These are phyloP conservation scores for Odonthalia washingtoniensis DNA, from an alignment of 31 red algal species.

Conservation along the genomic window DNA sequence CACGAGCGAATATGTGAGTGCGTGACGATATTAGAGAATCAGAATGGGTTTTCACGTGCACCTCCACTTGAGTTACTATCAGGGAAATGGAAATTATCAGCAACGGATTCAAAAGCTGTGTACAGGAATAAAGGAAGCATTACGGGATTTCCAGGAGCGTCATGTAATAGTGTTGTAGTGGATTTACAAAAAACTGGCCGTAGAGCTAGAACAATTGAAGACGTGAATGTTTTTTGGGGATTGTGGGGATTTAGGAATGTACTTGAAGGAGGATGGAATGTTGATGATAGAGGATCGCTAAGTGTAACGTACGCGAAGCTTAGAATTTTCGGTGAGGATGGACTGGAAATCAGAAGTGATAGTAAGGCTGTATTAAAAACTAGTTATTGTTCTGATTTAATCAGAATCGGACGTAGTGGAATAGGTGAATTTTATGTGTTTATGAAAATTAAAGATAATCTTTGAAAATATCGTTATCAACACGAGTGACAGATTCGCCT, in stretches of 20 bases:
- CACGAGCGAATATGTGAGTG: no score
- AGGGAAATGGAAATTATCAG: conserved; percentile 49
- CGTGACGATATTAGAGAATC: no score
- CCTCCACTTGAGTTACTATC: no score
- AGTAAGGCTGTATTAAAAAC: conserved; percentile 62
- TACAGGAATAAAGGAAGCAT: conserved; percentile 67
- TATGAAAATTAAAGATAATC: conserved; percentile 44
- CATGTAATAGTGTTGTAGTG: conserved; percentile 54
- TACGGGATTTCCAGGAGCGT: conserved; percentile 65
- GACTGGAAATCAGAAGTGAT: conserved; percentile 58
- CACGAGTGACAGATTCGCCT: conserved; percentile 63
- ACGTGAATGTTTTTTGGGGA: conserved; percentile 50
- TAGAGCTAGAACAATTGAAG: conserved; percentile 60
- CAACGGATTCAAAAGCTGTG: conserved; percentile 63
- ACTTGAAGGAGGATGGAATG: conserved; percentile 55
- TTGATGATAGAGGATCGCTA: conserved; percentile 48
- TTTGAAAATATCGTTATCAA: conserved; percentile 53
- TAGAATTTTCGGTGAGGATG: conserved; percentile 55
- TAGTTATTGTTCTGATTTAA: conserved; percentile 54
- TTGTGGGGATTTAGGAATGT: conserved; percentile 59
- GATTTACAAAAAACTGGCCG: conserved; percentile 47
- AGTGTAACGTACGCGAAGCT: conserved; percentile 71
- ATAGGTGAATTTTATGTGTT: conserved; percentile 75
- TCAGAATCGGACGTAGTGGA: conserved; percentile 65
- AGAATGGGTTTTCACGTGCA: no score